Evolutionary conservation across 768 basidiomycete genomes (phyloP).

Genomic region (Phallus indusiatus): DNA sequence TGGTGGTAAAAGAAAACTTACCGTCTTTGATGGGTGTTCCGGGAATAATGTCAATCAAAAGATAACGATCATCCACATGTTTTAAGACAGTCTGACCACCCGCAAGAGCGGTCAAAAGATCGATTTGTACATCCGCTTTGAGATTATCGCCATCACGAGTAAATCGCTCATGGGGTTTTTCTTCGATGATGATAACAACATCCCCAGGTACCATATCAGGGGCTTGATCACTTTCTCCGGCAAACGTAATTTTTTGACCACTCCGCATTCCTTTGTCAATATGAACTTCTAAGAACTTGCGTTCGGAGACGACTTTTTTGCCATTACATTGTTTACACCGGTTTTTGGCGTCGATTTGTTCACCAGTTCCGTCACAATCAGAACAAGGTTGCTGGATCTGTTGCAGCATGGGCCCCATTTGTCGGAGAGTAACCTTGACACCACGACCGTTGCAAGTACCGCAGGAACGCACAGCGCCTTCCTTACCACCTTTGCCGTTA

Average conservation of each 20-base stretch:
- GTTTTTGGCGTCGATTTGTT: conserved; percentile 90
- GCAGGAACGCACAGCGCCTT: conserved; percentile 85
- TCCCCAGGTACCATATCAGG: conserved; percentile 88
- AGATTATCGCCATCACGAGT: conserved; percentile 85
- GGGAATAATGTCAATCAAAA: conserved; percentile 74
- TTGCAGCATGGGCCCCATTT: conserved; percentile 99
- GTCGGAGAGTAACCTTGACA: conserved; percentile 81
- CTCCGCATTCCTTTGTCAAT: conserved; percentile 98
- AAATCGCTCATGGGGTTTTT: conserved; percentile 85
- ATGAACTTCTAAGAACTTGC: conserved; percentile 95
- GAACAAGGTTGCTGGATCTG: conserved; percentile 94
- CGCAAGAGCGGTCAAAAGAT: conserved; percentile 85
- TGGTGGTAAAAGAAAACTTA: conserved; percentile 29
- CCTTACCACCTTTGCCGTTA: conserved; percentile 95
- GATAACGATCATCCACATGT: conserved; percentile 87
- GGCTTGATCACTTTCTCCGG: conserved; percentile 87
- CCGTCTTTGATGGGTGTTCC: conserved; percentile 93
- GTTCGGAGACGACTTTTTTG: conserved; percentile 89
- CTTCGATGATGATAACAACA: conserved; percentile 88
- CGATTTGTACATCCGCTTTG: conserved; percentile 78
- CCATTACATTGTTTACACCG: conserved; percentile 88
- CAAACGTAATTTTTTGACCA: conserved; percentile 81
- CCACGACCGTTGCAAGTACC: conserved; percentile 78
- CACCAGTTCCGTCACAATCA: conserved; percentile 90
- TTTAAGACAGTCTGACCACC: conserved; percentile 86